Conservation (phyloP, 371 early-diverging fungal genomes). For the Scutellospora calospora region DNA sequence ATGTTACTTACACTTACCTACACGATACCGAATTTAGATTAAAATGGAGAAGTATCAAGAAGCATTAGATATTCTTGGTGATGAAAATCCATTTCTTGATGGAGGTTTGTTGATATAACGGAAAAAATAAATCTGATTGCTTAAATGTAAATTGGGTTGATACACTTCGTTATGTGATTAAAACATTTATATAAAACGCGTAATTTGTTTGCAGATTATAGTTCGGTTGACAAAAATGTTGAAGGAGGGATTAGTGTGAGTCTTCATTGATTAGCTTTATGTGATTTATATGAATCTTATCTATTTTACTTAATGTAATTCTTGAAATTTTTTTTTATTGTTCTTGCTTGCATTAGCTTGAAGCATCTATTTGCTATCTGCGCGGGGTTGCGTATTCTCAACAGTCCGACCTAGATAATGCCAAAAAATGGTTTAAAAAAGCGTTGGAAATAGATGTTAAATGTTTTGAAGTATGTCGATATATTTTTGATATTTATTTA, state of each 20-base stretch:
- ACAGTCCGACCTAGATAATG: constrained; percentile 59
- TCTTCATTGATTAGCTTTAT: too few relatives aligned
- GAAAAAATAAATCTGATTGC: not conserved
- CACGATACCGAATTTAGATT: too few relatives aligned
- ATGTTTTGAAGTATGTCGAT: constrained; percentile 64
- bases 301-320: not conserved
- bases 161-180: too few relatives aligned
- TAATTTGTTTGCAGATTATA: not conserved
- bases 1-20: too few relatives aligned
- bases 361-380: constrained; percentile 71
- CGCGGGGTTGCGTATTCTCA: constrained; percentile 67
- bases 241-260: constrained; percentile 54
- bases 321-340: too few relatives aligned
- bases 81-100: constrained; percentile 55
- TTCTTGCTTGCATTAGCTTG: constrained; percentile 54
- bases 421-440: constrained; percentile 71
- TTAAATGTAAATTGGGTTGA: too few relatives aligned
- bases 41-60: constrained; percentile 66
- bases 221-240: constrained; percentile 43
- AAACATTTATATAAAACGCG: not conserved
- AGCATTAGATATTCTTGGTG: constrained; percentile 66
- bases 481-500: not conserved
- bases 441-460: constrained; percentile 72
- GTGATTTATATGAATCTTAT: too few relatives aligned
- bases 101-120: not conserved